A percentile compares a stretch with the other conserved stretches of the same genome.
Conservation (phyloP, 805 yeast species). For the Ogataea trehalophila region DNA sequence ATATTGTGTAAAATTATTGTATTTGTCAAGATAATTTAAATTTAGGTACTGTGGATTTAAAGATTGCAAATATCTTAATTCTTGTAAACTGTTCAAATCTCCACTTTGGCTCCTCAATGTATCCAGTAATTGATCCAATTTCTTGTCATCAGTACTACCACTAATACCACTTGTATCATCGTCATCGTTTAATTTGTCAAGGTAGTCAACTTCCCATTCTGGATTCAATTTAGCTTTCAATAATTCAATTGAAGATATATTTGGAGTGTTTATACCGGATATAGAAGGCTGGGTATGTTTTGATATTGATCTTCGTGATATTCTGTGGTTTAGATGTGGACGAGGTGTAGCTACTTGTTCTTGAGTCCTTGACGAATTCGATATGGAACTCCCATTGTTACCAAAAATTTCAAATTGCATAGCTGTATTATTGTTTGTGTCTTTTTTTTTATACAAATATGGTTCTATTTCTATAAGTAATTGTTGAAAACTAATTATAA, state of each 20-base stretch:
- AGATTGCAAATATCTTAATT: slow-evolving; percentile 18
- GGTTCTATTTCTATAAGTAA: too few relatives aligned
- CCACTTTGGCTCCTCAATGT: slow-evolving; percentile 3
- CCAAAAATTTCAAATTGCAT: neutral
- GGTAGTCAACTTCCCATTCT: slow-evolving; percentile 27
- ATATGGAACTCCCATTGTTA: neutral
- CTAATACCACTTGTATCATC: slow-evolving; percentile 9
- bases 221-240: slow-evolving; percentile 21
- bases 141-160: slow-evolving; percentile 1
- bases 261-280: slow-evolving; percentile 5
- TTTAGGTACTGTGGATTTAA: slow-evolving; percentile 10
- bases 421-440: too few relatives aligned
- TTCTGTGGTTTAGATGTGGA: slow-evolving; percentile 16
- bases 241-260: slow-evolving; percentile 4
- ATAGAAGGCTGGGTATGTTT: slow-evolving; percentile 18
- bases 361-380: neutral
- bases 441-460: too few relatives aligned
- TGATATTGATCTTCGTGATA: slow-evolving; percentile 28
- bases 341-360: slow-evolving; percentile 4
- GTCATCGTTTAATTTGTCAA: slow-evolving; percentile 14
- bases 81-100: slow-evolving; percentile 17
- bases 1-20: slow-evolving; percentile 21
- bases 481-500: too few relatives aligned
- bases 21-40: slow-evolving; percentile 14
- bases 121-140: slow-evolving; percentile 4